Conservation (phyloP, 495 filamentous ascomycete genomes). For the Staphylotrichum longicolle region DNA sequence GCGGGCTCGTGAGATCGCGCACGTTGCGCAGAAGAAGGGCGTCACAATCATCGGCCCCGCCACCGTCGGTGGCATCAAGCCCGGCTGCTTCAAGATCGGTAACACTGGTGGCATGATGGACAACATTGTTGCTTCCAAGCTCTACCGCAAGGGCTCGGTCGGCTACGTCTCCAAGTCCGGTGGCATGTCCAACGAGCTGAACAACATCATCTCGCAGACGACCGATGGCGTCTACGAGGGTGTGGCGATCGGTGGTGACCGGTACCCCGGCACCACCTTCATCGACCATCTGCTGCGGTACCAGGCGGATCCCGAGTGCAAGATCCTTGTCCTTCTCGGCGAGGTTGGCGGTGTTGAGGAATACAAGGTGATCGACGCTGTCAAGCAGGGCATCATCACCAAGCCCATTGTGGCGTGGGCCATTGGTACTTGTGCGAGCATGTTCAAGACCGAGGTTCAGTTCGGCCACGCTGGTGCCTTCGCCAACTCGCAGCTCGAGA, state of each 20-base stretch:
- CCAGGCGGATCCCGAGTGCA: slow-evolving; percentile 93
- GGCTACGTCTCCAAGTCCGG: slow-evolving; percentile 99
- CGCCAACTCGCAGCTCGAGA: slow-evolving; percentile 98
- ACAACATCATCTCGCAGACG: slow-evolving; percentile 95
- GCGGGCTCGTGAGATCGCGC: slow-evolving; percentile 95
- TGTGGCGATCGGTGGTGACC: slow-evolving; percentile 97
- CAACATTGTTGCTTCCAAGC: slow-evolving; percentile 99
- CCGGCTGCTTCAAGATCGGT: slow-evolving; percentile 97
- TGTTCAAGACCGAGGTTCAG: slow-evolving; percentile 99
- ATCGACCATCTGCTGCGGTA: slow-evolving; percentile 97
- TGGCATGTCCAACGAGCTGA: slow-evolving; percentile 99
- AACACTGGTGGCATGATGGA: slow-evolving; percentile 99
- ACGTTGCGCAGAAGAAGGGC: slow-evolving; percentile 94
- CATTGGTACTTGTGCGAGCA: slow-evolving; percentile 96
- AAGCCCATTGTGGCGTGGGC: slow-evolving; percentile 99
- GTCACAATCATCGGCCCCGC: slow-evolving; percentile 98
- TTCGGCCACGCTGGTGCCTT: slow-evolving; percentile 98
- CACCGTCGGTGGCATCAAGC: slow-evolving; percentile 99
- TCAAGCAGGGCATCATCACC: slow-evolving; percentile 88
- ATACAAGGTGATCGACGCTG: slow-evolving; percentile 98
- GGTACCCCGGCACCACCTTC: slow-evolving; percentile 98
- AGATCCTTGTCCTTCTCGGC: slow-evolving; percentile 92
- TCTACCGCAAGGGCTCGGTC: slow-evolving; percentile 97
- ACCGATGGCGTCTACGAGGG: slow-evolving; percentile 99
- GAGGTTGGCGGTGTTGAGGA: slow-evolving; percentile 99